Evolutionary conservation across 495 filamentous ascomycete genomes (phyloP).

Genomic region (Penicillium flavigenum): DNA sequence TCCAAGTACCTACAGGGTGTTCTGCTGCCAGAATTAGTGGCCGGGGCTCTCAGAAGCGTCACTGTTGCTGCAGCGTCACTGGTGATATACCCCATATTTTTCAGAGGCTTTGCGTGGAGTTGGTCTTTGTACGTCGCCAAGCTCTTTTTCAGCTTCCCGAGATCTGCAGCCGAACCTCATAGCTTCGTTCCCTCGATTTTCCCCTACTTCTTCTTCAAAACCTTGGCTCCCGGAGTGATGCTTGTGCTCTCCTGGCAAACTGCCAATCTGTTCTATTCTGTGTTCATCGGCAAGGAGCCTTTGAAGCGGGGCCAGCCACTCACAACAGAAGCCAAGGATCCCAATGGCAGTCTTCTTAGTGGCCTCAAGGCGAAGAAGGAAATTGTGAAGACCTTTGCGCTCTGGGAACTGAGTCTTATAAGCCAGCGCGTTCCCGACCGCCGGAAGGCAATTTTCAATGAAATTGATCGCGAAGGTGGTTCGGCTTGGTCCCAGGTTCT

Average conservation of each 20-base stretch:
- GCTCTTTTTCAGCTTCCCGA: slow-evolving; percentile 70
- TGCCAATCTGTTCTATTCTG: slow-evolving; percentile 70
- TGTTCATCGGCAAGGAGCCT: slow-evolving; percentile 76
- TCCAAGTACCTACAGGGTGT: slow-evolving; percentile 34
- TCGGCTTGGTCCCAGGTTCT: slow-evolving; percentile 80
- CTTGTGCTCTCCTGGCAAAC: slow-evolving; percentile 71
- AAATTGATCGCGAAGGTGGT: slow-evolving; percentile 79
- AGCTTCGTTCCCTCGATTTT: slow-evolving; percentile 54
- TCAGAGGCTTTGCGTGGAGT: slow-evolving; percentile 65
- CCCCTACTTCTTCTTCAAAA: slow-evolving; percentile 57
- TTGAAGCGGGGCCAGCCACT: slow-evolving; percentile 81
- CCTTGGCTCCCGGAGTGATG: slow-evolving; percentile 62
- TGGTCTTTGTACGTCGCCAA: slow-evolving; percentile 66
- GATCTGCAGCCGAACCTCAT: slow-evolving; percentile 60
- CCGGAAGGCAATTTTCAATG: slow-evolving; percentile 79
- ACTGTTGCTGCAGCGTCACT: slow-evolving; percentile 45
- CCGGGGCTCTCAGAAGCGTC: slow-evolving; percentile 42
- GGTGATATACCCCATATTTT: slow-evolving; percentile 61
- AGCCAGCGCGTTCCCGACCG: slow-evolving; percentile 68
- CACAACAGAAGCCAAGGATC: slow-evolving; percentile 79
- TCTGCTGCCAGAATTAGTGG: slow-evolving; percentile 25
- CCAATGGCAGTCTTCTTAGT: slow-evolving; percentile 83
- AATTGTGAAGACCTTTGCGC: slow-evolving; percentile 67
- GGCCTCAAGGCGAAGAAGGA: slow-evolving; percentile 70
- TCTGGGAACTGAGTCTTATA: slow-evolving; percentile 87